A percentile compares a stretch with the other conserved stretches of the same genome.
Conservation (phyloP, 768 basidiomycete species). For the Scleroderma bovista region DNA sequence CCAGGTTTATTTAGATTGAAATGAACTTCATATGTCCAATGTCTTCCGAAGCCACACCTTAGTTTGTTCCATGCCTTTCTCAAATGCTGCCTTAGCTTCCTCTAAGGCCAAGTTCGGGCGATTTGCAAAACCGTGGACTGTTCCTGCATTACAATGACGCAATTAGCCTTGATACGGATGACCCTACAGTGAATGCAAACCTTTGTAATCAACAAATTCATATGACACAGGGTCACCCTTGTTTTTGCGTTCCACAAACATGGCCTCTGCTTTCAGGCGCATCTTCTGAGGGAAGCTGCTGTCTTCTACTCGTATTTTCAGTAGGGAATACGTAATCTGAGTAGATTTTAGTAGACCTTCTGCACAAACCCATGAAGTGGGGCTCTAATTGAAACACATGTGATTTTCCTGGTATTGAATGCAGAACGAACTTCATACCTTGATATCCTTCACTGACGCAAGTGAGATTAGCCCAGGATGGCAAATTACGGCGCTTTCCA, state of each 20-base stretch:
- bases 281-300: conserved; percentile 17
- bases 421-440: conserved; percentile 1
- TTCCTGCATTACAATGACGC: conserved; percentile 28
- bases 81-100: conserved; percentile 40
- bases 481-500: conserved; percentile 35
- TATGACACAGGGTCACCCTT: conserved; percentile 27
- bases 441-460: conserved; percentile 33
- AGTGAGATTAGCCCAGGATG: conserved; percentile 33
- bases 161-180: neutral
- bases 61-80: conserved; percentile 38
- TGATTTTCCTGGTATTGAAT: neutral
- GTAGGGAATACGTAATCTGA: neutral
- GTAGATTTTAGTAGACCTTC: conserved; percentile 24
- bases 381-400: conserved; percentile 12
- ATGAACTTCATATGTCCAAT: conserved; percentile 4
- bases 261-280: conserved; percentile 25
- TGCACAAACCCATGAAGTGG: conserved; percentile 31
- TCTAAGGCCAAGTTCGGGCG: conserved; percentile 39
- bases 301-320: conserved; percentile 26
- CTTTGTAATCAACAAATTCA: conserved; percentile 34
- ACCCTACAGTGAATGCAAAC: conserved; percentile 9
- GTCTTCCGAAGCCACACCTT: conserved; percentile 40
- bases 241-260: conserved; percentile 26
- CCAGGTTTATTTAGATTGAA: neutral
- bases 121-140: conserved; percentile 43